Base-by-base conservation (phyloP, 495 filamentous ascomycete species). In the Daldinia caldariorum region DNA sequence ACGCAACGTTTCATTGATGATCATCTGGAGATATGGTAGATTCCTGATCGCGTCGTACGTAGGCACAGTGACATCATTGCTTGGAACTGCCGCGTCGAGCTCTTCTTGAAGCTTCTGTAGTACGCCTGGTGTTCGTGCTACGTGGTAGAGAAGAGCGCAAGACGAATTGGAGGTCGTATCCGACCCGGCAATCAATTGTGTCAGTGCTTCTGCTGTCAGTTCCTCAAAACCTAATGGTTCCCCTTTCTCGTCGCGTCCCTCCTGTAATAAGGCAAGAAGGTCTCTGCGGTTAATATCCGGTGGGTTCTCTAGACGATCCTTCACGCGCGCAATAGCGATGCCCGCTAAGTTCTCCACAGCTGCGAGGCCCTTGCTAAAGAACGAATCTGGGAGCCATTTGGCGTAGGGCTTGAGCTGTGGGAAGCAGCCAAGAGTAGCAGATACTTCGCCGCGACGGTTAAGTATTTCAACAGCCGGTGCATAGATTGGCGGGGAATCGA, bases 161-260 rank as follows among this genome's bases (percentile, higher is more conserved):
- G 89, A 89, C 3, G 93, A 93, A 81, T 97, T 97, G 66, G 88
- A 91, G 2, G 93, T 97, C 0, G 94, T 97, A 77, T 97, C 94
- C 50, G 89, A 92, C 29, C 94, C 94, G 3, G 94, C 94, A 72
- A 97, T 97, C 41, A 97, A 83, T 78, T 97, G 94, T 0, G 93
- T 97, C 20, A 96, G 80, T 0, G 94, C 93, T 77, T 97, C 94
- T 22, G 92, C 93, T 4, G 92, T 94, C 43, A 97, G 83, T 77
- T 97, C 94, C 69, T 89, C 84, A 18, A 91, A 86, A 0, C 90
- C 88, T 0, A 97, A 85, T 13, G 84, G 87, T 39, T 90, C 81
- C 38, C 93, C 94, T 18, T 87, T 91, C 45, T 89, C 87, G 75
- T 97, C 94, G 62, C 90, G 90, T 57, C 92, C 93, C 76, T 97